Percentiles rank a stretch among this genome's conserved stretches.
Evolutionary conservation across 345 rosid genomes (phyloP).

Genomic region (Hevea brasiliensis): DNA sequence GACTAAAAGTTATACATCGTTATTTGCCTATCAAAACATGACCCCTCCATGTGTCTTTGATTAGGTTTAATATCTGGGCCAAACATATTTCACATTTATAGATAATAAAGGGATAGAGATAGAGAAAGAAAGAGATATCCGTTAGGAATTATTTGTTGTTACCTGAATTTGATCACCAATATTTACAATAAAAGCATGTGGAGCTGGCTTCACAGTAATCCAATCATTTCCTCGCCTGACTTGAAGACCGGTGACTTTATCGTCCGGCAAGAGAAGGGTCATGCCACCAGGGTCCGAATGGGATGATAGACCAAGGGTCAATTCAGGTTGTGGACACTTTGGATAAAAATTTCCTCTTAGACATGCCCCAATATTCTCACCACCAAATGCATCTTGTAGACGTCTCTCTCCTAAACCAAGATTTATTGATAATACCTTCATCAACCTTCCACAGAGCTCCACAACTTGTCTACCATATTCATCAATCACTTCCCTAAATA

Average conservation of each 20-base stretch:
- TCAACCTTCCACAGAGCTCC: constrained; percentile 54
- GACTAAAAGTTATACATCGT: not conserved
- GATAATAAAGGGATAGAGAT: not conserved
- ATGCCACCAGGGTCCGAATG: constrained; percentile 96
- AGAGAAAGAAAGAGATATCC: not conserved
- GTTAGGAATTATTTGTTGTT: not conserved
- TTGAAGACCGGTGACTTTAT: constrained; percentile 75
- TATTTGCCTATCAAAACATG: too few relatives aligned
- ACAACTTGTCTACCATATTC: constrained; percentile 68
- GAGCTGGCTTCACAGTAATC: constrained; percentile 88
- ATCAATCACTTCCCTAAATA: constrained; percentile 63
- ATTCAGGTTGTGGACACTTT: constrained; percentile 85
- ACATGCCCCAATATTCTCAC: constrained; percentile 68
- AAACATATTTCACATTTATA: not conserved
- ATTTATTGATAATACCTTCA: constrained; percentile 70
- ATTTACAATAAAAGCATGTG: constrained; percentile 81
- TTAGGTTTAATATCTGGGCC: not conserved
- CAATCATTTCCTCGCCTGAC: constrained; percentile 58
- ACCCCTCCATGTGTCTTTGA: constrained; percentile 17
- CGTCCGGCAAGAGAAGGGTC: constrained; percentile 79
- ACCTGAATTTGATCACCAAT: constrained; percentile 98
- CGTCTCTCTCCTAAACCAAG: constrained; percentile 52
- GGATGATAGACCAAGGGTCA: constrained; percentile 77
- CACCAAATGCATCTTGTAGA: constrained; percentile 77
- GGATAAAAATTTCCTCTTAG: constrained; percentile 87